Evolutionary conservation across 2,329 filamentous ascomycete genomes (phyloP).

Genomic region (Xylariaceae sp.): DNA sequence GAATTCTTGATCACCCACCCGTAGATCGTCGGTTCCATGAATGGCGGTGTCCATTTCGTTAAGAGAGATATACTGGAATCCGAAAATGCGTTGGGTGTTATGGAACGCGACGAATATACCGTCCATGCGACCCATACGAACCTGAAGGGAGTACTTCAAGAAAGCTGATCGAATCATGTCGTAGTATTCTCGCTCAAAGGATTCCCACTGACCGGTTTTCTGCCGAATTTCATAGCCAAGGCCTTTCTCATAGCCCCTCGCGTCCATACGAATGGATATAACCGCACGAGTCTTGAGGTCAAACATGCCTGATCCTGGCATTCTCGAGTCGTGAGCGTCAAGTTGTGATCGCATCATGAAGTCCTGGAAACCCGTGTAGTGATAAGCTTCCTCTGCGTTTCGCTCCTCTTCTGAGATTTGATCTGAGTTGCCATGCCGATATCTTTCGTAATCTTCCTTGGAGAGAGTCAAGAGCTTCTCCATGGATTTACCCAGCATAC

Average conservation of each 20-base stretch:
- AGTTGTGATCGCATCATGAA: constrained; percentile 94
- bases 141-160: constrained; percentile 94
- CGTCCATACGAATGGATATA: constrained; percentile 84
- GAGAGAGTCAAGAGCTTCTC: constrained; percentile 87
- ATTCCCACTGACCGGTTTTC: constrained; percentile 75
- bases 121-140: constrained; percentile 96
- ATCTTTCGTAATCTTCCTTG: constrained; percentile 79
- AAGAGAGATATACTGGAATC: constrained; percentile 89
- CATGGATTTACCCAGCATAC: constrained; percentile 91
- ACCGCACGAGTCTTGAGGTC: constrained; percentile 95
- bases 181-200: constrained; percentile 91
- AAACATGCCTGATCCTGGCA: constrained; percentile 91
- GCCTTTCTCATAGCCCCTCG: constrained; percentile 64
- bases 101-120: constrained; percentile 97
- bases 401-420: constrained; percentile 67
- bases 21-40: constrained; percentile 65
- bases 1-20: constrained; percentile 79
- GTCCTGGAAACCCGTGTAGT: constrained; percentile 81
- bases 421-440: constrained; percentile 63
- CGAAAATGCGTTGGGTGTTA: constrained; percentile 91
- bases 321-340: constrained; percentile 77
- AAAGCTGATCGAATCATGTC: constrained; percentile 95
- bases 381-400: constrained; percentile 69
- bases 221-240: constrained; percentile 80
- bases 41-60: constrained; percentile 83